These are phyloP conservation scores for Geranomyces michiganensis DNA, from an alignment of 192 early-diverging fungal species.

Conservation along the genomic window DNA sequence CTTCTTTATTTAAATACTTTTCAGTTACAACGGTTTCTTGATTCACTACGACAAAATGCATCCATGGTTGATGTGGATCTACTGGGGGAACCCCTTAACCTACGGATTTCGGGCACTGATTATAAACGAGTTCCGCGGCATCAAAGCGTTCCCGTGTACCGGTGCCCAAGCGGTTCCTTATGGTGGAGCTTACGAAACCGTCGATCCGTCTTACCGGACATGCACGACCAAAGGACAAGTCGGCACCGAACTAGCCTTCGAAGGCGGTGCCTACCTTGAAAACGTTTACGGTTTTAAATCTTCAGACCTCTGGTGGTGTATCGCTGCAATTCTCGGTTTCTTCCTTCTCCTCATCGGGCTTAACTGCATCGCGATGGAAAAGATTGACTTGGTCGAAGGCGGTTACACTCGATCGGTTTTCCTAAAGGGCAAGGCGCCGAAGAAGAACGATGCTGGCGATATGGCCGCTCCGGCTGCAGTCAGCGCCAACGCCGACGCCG, in stretches of 20 bases:
- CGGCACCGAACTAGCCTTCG: constrained; percentile 58
- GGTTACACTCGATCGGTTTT: constrained; percentile 57
- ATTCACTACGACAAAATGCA: constrained; percentile 65
- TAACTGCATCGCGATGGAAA: constrained; percentile 56
- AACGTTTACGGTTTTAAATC: constrained; percentile 59
- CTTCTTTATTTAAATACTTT: no score
- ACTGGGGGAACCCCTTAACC: constrained; percentile 66
- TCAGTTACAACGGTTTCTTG: constrained; percentile 63
- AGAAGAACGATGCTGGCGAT: constrained; percentile 29
- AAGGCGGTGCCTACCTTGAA: constrained; percentile 63
- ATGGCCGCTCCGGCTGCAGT: constrained; percentile 11
- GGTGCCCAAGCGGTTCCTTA: constrained; percentile 40
- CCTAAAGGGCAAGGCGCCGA: constrained; percentile 42
- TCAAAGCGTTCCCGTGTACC: constrained; percentile 20
- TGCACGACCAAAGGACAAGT: constrained; percentile 69
- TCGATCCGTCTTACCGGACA: constrained; percentile 50
- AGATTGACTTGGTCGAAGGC: constrained; percentile 61
- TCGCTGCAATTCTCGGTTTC: constrained; percentile 28
- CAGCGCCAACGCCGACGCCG: constrained; percentile 25
- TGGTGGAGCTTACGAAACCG: constrained; percentile 48
- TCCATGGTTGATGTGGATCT: constrained; percentile 57
- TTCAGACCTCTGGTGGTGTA: constrained; percentile 41
- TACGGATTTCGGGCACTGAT: constrained; percentile 65
- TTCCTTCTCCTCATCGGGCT: constrained; percentile 34
- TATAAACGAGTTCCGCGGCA: constrained; percentile 62